phyloP scores from a whole-genome alignment of 2,329 filamentous ascomycete genomes.

The Boeremia exigua region DNA sequence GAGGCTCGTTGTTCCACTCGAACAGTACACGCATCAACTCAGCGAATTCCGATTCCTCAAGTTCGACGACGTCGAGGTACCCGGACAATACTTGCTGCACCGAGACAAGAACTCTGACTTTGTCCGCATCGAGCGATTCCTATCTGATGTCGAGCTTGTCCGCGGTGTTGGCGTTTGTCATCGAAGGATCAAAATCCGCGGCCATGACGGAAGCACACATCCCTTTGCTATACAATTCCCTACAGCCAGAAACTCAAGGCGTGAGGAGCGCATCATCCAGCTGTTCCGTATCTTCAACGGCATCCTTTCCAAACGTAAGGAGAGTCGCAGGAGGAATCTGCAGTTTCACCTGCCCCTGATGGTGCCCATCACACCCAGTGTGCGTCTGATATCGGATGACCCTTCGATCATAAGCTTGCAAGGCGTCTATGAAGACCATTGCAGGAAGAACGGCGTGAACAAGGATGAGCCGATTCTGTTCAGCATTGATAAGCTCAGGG shows the following conservation, averaged over 20 bases:
- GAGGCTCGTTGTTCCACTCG: conserved; percentile 73
- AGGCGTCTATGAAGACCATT: conserved; percentile 95
- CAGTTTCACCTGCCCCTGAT: conserved; percentile 97
- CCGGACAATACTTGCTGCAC: conserved; percentile 94
- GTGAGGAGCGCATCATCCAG: conserved; percentile 94
- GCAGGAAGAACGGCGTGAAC: conserved; percentile 80
- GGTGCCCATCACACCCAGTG: conserved; percentile 92
- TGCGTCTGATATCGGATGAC: conserved; percentile 95
- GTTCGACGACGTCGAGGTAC: conserved; percentile 97
- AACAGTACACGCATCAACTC: conserved; percentile 86
- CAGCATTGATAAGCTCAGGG: conserved; percentile 91
- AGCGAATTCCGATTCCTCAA: conserved; percentile 98
- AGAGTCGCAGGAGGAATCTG: conserved; percentile 88
- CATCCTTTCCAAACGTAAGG: conserved; percentile 88
- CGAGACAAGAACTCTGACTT: conserved; percentile 99
- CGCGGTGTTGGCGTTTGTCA: conserved; percentile 91
- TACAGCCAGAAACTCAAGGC: conserved; percentile 85
- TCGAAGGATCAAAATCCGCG: conserved; percentile 90
- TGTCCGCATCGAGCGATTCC: conserved; percentile 93
- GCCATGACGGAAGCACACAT: conserved; percentile 97
- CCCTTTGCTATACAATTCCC: conserved; percentile 96
- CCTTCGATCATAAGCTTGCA: conserved; percentile 92
- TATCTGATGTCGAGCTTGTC: conserved; percentile 92
- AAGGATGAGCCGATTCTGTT: conserved; percentile 97
- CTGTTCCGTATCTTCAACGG: conserved; percentile 98